Evolutionary conservation across 768 basidiomycete species (phyloP).

Genomic region (Strobilomyces dryophilus): DNA sequence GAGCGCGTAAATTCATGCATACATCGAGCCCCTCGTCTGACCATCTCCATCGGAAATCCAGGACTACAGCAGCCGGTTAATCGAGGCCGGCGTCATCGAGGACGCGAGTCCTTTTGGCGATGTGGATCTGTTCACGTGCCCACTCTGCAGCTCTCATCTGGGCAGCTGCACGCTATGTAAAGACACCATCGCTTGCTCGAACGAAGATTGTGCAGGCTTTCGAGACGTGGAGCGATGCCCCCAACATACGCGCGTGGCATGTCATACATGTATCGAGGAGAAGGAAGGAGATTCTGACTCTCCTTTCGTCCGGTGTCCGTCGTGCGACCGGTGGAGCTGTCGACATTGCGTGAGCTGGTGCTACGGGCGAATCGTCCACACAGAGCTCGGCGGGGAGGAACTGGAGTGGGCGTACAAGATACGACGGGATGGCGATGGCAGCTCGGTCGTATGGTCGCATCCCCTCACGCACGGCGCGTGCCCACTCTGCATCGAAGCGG

Average conservation of each 20-base stretch:
- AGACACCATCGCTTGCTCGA: not conserved
- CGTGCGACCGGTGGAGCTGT: constrained; percentile 1
- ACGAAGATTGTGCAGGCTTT: not conserved
- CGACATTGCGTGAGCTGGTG: not conserved
- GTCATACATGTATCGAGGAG: not conserved
- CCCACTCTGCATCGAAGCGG: not conserved
- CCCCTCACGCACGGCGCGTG: not conserved
- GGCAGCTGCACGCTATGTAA: not conserved
- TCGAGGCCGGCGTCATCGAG: not conserved
- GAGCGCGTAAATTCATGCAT: not conserved
- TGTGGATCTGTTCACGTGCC: constrained; percentile 2
- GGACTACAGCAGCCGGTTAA: not conserved
- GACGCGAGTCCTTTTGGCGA: not conserved
- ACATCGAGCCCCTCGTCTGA: no score
- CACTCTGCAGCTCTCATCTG: not conserved
- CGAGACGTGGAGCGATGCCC: not conserved
- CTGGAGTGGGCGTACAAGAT: no score
- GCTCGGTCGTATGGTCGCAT: not conserved
- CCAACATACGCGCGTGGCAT: not conserved
- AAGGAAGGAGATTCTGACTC: no score
- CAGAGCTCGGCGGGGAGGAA: not conserved
- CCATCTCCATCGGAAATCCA: not conserved
- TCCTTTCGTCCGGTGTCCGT: not conserved
- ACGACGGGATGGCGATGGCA: no score
- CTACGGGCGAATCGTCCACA: not conserved